Base-by-base conservation (phyloP, 225 moss, liverwort and hornwort species). In the Pseudoscleropodium purum region DNA sequence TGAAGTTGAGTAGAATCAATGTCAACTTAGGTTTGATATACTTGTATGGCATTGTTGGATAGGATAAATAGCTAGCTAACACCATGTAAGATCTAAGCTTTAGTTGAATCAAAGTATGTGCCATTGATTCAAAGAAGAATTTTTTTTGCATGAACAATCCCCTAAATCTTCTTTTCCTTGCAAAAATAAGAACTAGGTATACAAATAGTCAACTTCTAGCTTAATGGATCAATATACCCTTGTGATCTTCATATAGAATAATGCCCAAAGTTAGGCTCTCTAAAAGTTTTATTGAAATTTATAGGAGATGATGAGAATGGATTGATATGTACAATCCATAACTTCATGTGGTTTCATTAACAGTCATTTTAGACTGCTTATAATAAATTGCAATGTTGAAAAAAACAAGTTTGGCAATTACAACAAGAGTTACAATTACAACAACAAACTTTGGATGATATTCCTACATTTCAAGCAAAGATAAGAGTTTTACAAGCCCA, bases 331-430 rank as follows among this genome's bases (percentile, higher is more conserved):
- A 41, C 8, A 39, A 26, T 24, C 39, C 24, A 21, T 39, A 70
- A 39, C 25, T 70, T 70, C 14, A 25, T 1, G 8, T 70, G 39
- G 14, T 25, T 25, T 70, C 13, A 25, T 7, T 13, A 70, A 39
- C 1, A 70, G 4, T 14, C 39, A 70, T 70, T 9, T 70, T 1
- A 24, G 4, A 72, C 41, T 72, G 24, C 41, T 20, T 68, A 37
- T n/a, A 72, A 26, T 4, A 41, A 1, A 72, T 72, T 41, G 14
- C 1, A 1, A 15, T 41, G 26, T 1, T 41, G n/a, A 0, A 72
- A 72, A 8, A 13, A 41, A 41, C 70, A 72, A 41, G 13, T 23
- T 21, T 3, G 1, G 4, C 12, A n/a, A n/a, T 37, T 39, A 4
- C 70, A 39, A 8, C 8, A 70, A 39, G 25, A 39, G 14, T 25